phyloP scores from a whole-genome alignment of 2,329 filamentous ascomycete genomes.

The Claviceps arundinis region DNA sequence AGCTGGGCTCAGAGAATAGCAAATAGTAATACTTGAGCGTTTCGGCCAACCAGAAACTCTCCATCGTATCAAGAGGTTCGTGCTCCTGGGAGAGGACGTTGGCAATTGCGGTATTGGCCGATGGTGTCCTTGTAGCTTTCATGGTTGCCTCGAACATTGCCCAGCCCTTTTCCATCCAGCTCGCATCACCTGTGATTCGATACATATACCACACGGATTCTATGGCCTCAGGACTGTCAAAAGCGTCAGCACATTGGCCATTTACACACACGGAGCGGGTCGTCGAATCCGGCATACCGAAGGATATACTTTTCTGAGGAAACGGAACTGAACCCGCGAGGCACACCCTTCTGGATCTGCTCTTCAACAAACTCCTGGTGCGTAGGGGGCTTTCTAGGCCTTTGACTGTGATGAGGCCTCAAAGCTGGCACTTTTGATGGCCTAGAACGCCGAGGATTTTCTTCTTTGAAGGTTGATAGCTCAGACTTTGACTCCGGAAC shows the following conservation, averaged over 20 bases:
- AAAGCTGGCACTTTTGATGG: not conserved
- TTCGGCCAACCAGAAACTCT: slow-evolving; percentile 38
- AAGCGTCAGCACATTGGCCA: slow-evolving; percentile 9
- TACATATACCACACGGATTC: slow-evolving; percentile 86
- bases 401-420: not conserved
- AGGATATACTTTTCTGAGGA: slow-evolving; percentile 42
- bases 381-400: not conserved
- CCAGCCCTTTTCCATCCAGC: slow-evolving; percentile 75
- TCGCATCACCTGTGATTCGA: slow-evolving; percentile 67
- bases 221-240: slow-evolving; percentile 63
- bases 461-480: not conserved
- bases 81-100: slow-evolving; percentile 40
- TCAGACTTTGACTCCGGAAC: slow-evolving; percentile 17
- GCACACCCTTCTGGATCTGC: slow-evolving; percentile 24
- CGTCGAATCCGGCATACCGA: slow-evolving; percentile 30
- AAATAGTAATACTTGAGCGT: slow-evolving; percentile 71
- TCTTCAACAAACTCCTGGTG: not conserved
- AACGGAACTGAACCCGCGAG: slow-evolving; percentile 37
- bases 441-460: not conserved
- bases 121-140: slow-evolving; percentile 48
- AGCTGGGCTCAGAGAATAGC: slow-evolving; percentile 45
- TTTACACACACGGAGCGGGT: not conserved
- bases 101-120: slow-evolving; percentile 56
- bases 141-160: slow-evolving; percentile 66
- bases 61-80: slow-evolving; percentile 50